Percentiles rank a stretch among this genome's conserved stretches.
phyloP scores from a whole-genome alignment of 257 asterid genomes.

The Schizonepeta tenuifolia region DNA sequence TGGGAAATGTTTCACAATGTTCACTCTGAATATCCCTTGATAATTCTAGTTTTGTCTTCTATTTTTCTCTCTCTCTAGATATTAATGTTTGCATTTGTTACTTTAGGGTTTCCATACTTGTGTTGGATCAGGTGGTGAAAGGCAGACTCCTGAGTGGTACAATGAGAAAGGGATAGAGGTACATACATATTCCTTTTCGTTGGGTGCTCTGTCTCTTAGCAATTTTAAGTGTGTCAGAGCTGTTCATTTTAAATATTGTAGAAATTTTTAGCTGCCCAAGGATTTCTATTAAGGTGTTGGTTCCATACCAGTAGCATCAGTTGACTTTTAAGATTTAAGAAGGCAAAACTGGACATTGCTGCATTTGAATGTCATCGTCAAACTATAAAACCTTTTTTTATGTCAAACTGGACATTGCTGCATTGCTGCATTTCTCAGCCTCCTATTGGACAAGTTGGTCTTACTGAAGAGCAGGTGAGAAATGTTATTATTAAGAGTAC shows the following conservation, averaged over 20 bases:
- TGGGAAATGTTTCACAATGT: constrained; percentile 5
- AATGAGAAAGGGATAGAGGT: constrained; percentile 97
- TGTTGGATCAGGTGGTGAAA: constrained; percentile 91
- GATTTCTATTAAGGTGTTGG: background rate
- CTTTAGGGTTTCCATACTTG: constrained; percentile 95
- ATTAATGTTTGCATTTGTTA: constrained; percentile 32
- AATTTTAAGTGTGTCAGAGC: background rate
- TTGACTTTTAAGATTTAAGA: background rate
- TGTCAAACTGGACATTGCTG: too few relatives aligned
- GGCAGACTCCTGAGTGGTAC: constrained; percentile 99
- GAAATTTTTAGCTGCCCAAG: background rate
- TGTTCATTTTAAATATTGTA: background rate
- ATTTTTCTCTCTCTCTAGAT: background rate
- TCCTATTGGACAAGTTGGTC: too few relatives aligned
- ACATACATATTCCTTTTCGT: background rate
- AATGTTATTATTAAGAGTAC: too few relatives aligned
- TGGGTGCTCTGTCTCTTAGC: background rate
- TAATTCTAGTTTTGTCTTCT: background rate
- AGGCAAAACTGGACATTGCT: background rate
- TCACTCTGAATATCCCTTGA: background rate
- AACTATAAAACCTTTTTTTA: background rate
- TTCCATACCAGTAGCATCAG: background rate
- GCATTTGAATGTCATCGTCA: background rate
- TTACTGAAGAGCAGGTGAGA: too few relatives aligned
- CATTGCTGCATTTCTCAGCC: too few relatives aligned